A percentile compares a stretch with the other conserved stretches of the same genome.
Evolutionary conservation across 768 basidiomycete species (phyloP).

Genomic region (Xerocomus spinulosus): DNA sequence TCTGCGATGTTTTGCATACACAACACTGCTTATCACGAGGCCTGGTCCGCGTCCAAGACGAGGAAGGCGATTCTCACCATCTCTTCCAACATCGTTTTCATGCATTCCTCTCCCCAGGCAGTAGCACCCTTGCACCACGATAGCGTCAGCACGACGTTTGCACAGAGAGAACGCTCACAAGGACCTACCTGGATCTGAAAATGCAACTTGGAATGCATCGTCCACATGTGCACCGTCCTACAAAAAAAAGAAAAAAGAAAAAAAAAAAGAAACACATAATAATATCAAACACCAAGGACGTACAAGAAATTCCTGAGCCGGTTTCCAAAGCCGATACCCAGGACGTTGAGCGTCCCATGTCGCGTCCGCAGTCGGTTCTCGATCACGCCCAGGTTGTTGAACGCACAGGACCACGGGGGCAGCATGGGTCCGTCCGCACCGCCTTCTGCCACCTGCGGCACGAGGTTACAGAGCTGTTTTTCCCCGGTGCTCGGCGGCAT

Average conservation of each 20-base stretch:
- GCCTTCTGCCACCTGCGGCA: not conserved
- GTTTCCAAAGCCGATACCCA: constrained; percentile 5
- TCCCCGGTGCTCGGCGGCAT: not conserved
- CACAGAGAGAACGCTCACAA: too few species aligned
- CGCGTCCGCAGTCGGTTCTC: constrained; percentile 8
- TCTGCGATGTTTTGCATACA: too few species aligned
- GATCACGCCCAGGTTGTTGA: constrained; percentile 13
- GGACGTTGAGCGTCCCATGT: constrained; percentile 3
- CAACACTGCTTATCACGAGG: too few species aligned
- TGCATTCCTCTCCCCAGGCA: constrained; percentile 20
- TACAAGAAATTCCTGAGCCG: constrained; percentile 11
- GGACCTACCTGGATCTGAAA: constrained; percentile 12
- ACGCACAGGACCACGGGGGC: constrained; percentile 6
- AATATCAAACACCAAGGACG: not conserved
- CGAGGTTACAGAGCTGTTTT: not conserved
- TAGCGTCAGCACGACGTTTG: not conserved
- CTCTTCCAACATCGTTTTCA: constrained; percentile 12
- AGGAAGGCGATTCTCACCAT: constrained; percentile 14
- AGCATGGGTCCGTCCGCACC: not conserved
- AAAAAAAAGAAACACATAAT: too few species aligned
- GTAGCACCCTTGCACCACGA: constrained; percentile 11
- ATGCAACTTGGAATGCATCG: constrained; percentile 13
- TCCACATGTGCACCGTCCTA: constrained; percentile 17
- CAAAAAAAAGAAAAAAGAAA: not conserved
- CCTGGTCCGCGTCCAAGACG: not conserved